These are phyloP conservation scores for Ramaria rubella DNA, from an alignment of 768 basidiomycete species.

Conservation along the genomic window DNA sequence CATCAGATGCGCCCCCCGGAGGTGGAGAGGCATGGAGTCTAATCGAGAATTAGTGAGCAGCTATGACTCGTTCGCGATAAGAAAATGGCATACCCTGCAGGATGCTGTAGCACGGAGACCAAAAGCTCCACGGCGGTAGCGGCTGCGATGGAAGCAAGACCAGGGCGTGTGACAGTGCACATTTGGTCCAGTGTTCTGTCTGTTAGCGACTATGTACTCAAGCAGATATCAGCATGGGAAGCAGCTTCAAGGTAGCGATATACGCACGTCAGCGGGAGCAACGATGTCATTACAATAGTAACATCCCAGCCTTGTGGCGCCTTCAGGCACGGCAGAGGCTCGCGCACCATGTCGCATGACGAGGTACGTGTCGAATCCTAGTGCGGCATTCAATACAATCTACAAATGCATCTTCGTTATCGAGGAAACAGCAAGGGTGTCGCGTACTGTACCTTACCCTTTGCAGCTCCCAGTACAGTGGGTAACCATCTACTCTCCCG, in stretches of 20 bases:
- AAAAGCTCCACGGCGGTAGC: conserved; percentile 91
- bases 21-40: conserved; percentile 67
- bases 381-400: conserved; percentile 90
- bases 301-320: conserved; percentile 61
- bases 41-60: not conserved
- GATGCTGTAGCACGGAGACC: conserved; percentile 84
- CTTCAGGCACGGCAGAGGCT: conserved; percentile 26
- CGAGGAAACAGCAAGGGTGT: not conserved
- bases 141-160: conserved; percentile 86
- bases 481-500: conserved; percentile 96
- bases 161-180: conserved; percentile 97
- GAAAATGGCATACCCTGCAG: conserved; percentile 55
- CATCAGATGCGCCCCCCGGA: conserved; percentile 26
- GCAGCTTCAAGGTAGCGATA: not conserved
- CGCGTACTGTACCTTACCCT: conserved; percentile 61
- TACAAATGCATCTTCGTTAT: conserved; percentile 22
- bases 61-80: not conserved
- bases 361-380: conserved; percentile 93
- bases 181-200: conserved; percentile 97
- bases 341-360: conserved; percentile 94
- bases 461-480: conserved; percentile 76
- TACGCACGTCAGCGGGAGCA: conserved; percentile 83
- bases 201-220: conserved; percentile 48
- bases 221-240: conserved; percentile 3
- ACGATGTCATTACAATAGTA: conserved; percentile 99